Evolutionary conservation across 306 rosid genomes (phyloP).

Genomic region (Dryas octopetala): DNA sequence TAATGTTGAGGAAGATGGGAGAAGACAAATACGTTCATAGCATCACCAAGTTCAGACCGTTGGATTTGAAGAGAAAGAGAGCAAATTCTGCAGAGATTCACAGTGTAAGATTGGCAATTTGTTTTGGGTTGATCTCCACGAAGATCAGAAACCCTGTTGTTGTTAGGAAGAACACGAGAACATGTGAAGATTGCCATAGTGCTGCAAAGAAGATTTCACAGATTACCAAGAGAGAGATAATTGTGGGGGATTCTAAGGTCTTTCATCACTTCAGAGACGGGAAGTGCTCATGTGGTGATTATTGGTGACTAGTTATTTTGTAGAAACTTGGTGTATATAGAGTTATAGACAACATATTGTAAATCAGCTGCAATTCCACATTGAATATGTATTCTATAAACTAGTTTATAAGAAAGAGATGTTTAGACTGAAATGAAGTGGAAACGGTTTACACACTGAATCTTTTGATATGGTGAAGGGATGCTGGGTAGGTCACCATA

Average conservation of each 20-base stretch:
- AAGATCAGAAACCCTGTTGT: conserved; percentile 47
- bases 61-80: conserved; percentile 33
- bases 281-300: conserved; percentile 54
- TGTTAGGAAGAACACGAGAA: conserved; percentile 53
- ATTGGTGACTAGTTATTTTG: conserved; percentile 38
- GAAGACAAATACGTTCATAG: conserved; percentile 25
- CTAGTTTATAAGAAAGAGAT: too few relatives aligned
- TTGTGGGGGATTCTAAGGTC: conserved; percentile 55
- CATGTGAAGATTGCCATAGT: conserved; percentile 56
- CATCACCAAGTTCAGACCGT: conserved; percentile 42
- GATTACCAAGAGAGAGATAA: conserved; percentile 41
- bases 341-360: neutral
- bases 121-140: conserved; percentile 55
- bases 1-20: conserved; percentile 31
- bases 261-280: conserved; percentile 60
- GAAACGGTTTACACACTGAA: too few relatives aligned
- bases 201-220: conserved; percentile 45
- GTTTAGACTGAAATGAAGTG: too few relatives aligned
- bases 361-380: neutral
- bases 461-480: too few relatives aligned
- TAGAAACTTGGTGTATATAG: neutral
- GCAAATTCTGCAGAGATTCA: conserved; percentile 39
- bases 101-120: conserved; percentile 57
- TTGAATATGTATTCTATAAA: neutral
- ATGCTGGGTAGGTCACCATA: too few relatives aligned